A percentile compares a stretch with the other conserved stretches of the same genome.
These are phyloP conservation scores for Phytophthora pistaciae DNA, from an alignment of 352 stramenopile species.

Conservation along the genomic window DNA sequence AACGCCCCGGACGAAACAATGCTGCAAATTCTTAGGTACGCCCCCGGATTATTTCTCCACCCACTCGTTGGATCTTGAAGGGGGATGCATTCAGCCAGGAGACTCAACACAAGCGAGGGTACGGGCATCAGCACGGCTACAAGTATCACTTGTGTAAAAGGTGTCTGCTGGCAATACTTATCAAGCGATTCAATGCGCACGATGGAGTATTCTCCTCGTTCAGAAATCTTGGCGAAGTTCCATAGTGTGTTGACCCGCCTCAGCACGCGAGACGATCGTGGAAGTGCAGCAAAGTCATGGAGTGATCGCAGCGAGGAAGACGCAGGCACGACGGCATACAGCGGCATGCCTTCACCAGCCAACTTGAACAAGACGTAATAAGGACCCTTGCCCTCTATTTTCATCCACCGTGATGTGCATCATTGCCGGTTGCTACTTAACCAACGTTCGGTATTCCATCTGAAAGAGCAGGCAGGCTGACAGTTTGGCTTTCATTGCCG, in stretches of 20 bases:
- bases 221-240: neutral
- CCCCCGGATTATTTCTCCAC: neutral
- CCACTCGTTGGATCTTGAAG: neutral
- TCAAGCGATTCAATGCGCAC: neutral
- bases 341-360: neutral
- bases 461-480: slow-evolving; percentile 20
- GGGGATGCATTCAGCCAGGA: neutral
- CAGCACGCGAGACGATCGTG: neutral
- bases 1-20: neutral
- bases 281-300: neutral
- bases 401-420: neutral
- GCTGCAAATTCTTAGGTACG: neutral
- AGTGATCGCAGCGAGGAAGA: neutral
- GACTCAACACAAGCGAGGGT: neutral
- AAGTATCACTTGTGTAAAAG: neutral
- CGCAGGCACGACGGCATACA: neutral
- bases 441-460: slow-evolving; percentile 22
- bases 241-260: neutral
- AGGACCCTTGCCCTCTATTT: neutral
- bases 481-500: slow-evolving; percentile 6
- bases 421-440: neutral
- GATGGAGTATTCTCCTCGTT: neutral
- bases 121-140: neutral
- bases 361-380: neutral
- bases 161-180: neutral